A percentile compares a stretch with the other conserved stretches of the same genome.
phyloP scores from a whole-genome alignment of 345 rosid species.

The Eucalyptus cladocalyx region DNA sequence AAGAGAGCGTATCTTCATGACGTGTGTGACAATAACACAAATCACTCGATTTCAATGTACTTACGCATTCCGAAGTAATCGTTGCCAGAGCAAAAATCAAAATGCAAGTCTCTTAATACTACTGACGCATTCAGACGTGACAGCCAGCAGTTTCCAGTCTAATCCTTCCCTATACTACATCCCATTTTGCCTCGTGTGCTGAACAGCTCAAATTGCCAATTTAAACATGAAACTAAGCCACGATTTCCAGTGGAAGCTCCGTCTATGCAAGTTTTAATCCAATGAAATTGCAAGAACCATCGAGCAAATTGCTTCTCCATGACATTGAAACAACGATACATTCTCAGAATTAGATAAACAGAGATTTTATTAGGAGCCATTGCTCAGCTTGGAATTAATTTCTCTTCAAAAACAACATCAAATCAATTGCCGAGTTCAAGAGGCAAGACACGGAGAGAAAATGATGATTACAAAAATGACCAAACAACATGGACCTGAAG shows the following conservation, averaged over 20 bases:
- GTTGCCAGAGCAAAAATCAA: background rate
- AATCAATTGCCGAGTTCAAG: background rate
- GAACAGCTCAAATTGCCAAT: background rate
- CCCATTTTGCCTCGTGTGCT: background rate
- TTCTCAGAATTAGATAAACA: background rate
- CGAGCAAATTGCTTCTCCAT: background rate
- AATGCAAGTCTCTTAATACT: background rate
- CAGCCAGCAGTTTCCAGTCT: background rate
- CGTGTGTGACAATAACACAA: background rate
- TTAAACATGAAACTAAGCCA: background rate
- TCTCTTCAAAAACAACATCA: background rate
- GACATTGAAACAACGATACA: background rate
- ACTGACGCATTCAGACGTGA: background rate
- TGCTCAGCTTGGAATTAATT: background rate
- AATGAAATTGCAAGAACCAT: background rate
- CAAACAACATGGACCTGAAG: background rate
- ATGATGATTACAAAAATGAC: background rate
- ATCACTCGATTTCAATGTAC: background rate
- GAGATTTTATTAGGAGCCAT: background rate
- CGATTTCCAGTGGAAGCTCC: background rate
- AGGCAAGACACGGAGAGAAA: background rate
- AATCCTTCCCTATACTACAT: background rate
- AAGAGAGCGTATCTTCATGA: background rate
- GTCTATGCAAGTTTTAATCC: background rate
- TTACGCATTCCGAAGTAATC: background rate